Base-by-base conservation (phyloP, 352 stramenopile genomes). In the Globisporangium nodosum region DNA sequence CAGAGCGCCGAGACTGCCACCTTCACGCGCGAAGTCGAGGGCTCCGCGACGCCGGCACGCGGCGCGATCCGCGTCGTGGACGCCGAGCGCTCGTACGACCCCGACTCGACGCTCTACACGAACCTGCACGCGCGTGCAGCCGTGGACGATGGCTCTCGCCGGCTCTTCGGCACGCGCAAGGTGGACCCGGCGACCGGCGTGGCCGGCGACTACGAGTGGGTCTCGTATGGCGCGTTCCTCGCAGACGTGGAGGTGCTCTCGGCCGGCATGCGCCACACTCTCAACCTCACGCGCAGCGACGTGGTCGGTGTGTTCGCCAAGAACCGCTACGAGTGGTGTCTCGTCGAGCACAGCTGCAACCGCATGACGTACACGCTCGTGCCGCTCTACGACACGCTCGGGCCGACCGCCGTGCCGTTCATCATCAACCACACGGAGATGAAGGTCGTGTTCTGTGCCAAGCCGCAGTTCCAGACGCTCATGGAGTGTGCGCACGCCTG, bases 381-480 rank as follows among this genome's bases (percentile, higher is more conserved):
- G 51, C 84, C 84, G 52, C 71, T 93, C 13, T 93, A 93, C 63
- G 81, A 93, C 61, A 92, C 83, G 56, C 73, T 93, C 5, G 81
- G 84, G 2, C 72, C 81, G 4, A 76, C 86, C n/a, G 81, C 78
- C 1, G 73, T 89, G 50, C 78, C 80, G 21, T 89, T 61, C 56
- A 90, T 94, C 47, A 61, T 81, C 39, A 88, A 89, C 68, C 81
- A 94, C 60, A 88, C 84, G 15, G 74, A 87, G 61, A 85, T 91
- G 77, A 73, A 68, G 16, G 73, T 86, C 21, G 58, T 90, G 33
- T 83, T 92, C 60, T 90, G 78, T 52, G 81, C 63, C 31, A 78
- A 84, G 50, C 54, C 64, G 20, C 78, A 89, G 60, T 73, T 84
- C 55, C 66, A 76, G 52, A 74, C 65, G 37, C 68, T 90, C 5